Conservation (phyloP, 176 grass and related monocot species). For the Juncus inflexus region DNA sequence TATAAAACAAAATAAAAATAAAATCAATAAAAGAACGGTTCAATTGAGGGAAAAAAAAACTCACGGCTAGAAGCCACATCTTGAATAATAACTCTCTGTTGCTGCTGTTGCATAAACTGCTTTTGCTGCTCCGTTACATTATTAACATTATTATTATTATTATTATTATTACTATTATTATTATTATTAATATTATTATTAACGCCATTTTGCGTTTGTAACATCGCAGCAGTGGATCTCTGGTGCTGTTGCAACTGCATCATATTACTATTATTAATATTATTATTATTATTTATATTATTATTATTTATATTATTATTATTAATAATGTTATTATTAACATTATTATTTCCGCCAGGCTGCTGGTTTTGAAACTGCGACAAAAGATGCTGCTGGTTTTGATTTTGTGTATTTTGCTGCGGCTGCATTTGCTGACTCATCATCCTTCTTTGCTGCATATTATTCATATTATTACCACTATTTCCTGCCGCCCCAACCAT, state of each 20-base stretch:
- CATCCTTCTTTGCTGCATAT: too few species aligned
- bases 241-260: slow-evolving; percentile 54
- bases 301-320: too few species aligned
- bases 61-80: slow-evolving; percentile 95
- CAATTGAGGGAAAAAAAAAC: slow-evolving; percentile 19
- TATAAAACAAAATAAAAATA: slow-evolving; percentile 2
- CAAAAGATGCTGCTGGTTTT: slow-evolving; percentile 42
- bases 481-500: slow-evolving; percentile 38
- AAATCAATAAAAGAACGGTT: slow-evolving; percentile 14
- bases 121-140: background rate
- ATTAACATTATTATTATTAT: too few species aligned
- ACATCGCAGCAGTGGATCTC: slow-evolving; percentile 50
- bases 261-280: too few species aligned
- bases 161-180: too few species aligned
- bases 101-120: slow-evolving; percentile 49
- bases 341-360: too few species aligned
- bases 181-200: background rate
- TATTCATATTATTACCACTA: too few species aligned
- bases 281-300: too few species aligned
- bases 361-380: too few species aligned
- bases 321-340: too few species aligned
- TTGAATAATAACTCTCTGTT: slow-evolving; percentile 6
- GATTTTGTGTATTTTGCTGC: slow-evolving; percentile 46
- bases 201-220: slow-evolving; percentile 55
- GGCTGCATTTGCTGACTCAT: slow-evolving; percentile 20